These are phyloP conservation scores for Obba rivulosa DNA, from an alignment of 768 basidiomycete genomes.

Conservation along the genomic window DNA sequence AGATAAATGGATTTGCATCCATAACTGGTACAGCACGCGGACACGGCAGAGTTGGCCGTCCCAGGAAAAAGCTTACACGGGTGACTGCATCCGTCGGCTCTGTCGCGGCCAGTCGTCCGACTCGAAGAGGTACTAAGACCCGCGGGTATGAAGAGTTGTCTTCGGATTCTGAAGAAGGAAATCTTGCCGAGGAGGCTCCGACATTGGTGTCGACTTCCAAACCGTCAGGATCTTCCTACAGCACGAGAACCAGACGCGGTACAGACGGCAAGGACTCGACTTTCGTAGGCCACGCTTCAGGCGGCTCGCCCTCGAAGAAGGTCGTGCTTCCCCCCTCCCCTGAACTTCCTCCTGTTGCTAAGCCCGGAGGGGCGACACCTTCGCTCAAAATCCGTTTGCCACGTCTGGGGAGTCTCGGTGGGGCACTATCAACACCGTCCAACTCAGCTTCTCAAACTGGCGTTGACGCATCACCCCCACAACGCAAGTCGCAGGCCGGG, in stretches of 20 bases:
- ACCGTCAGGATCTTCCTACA: not conserved
- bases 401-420: constrained; percentile 11
- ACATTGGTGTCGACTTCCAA: not conserved
- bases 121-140: too few relatives aligned
- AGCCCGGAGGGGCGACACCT: constrained; percentile 13
- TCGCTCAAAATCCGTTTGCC: constrained; percentile 27
- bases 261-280: not conserved
- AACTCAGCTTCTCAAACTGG: constrained; percentile 1
- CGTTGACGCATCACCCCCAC: not conserved
- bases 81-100: too few relatives aligned
- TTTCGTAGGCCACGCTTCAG: not conserved
- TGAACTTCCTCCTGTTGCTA: constrained; percentile 20
- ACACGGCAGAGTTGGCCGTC: too few relatives aligned
- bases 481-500: constrained; percentile 1
- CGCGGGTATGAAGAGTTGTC: too few relatives aligned
- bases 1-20: too few relatives aligned
- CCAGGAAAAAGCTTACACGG: too few relatives aligned
- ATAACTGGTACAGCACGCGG: too few relatives aligned
- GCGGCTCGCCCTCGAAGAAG: not conserved
- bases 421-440: constrained; percentile 2
- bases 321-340: constrained; percentile 2
- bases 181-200: not conserved
- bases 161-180: not conserved
- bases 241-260: not conserved
- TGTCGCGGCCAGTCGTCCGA: too few relatives aligned